Percentiles rank a stretch among this genome's conserved stretches.
These are phyloP conservation scores for Stachybotrys echinatus DNA, from an alignment of 2,329 filamentous ascomycete genomes.

Conservation along the genomic window DNA sequence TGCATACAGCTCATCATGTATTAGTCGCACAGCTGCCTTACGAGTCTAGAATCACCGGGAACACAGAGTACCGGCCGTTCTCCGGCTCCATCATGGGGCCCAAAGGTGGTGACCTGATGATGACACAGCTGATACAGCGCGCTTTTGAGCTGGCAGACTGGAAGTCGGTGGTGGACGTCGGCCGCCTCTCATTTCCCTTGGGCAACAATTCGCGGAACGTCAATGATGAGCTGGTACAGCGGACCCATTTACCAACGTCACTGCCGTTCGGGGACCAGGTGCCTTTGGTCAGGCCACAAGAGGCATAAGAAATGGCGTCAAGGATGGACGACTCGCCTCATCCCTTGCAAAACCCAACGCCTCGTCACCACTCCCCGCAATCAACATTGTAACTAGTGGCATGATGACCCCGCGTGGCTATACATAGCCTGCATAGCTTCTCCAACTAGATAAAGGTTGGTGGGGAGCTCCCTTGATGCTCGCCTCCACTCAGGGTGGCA, in stretches of 20 bases:
- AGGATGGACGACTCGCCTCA: background rate
- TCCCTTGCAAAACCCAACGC: background rate
- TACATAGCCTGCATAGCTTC: background rate
- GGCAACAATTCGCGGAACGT: conserved; percentile 5
- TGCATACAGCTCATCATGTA: background rate
- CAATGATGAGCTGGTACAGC: background rate
- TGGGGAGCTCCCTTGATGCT: background rate
- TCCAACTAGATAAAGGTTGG: background rate
- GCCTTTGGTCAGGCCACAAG: background rate
- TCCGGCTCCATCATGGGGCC: conserved; percentile 23
- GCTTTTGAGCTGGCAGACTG: conserved; percentile 20
- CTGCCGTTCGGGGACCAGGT: background rate
- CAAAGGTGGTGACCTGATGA: conserved; percentile 16
- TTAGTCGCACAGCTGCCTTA: conserved; percentile 24
- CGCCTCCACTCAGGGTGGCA: background rate
- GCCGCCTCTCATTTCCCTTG: conserved; percentile 21
- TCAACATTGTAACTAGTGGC: background rate
- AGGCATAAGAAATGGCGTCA: background rate
- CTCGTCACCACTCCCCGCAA: background rate
- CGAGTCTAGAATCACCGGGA: conserved; percentile 19
- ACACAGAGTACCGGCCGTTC: conserved; percentile 22
- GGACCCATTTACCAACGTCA: background rate
- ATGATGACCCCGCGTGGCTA: background rate
- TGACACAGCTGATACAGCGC: conserved; percentile 20
- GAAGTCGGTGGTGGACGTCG: conserved; percentile 20